Evolutionary conservation across 2,329 filamentous ascomycete species (phyloP).

Genomic region (Leptosphaerulina australis): DNA sequence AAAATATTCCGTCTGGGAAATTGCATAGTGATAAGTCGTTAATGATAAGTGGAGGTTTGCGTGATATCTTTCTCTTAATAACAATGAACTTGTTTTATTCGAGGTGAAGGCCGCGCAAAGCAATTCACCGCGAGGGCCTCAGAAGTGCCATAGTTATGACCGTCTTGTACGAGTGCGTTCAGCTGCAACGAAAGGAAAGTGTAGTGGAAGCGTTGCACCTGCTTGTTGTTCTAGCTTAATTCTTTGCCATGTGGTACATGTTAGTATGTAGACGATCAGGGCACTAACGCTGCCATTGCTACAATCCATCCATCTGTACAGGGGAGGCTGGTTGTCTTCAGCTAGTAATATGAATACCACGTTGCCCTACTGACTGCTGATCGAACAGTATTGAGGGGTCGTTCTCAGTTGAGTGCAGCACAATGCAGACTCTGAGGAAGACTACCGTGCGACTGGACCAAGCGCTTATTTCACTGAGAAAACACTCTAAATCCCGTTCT

Average conservation of each 20-base stretch:
- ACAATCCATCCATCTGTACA: no score
- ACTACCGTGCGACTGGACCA: no score
- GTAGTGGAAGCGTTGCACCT: neutral
- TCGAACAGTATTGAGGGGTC: no score
- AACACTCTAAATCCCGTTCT: no score
- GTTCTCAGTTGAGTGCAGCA: no score
- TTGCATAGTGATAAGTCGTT: neutral
- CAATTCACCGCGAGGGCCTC: neutral
- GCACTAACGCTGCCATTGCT: no score
- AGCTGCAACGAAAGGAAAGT: neutral
- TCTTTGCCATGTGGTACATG: neutral
- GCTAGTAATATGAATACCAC: no score
- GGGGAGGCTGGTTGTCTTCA: no score
- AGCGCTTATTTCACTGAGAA: no score
- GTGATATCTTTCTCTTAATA: neutral
- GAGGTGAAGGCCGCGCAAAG: neutral
- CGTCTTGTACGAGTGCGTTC: neutral
- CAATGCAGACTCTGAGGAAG: no score
- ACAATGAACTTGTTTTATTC: neutral
- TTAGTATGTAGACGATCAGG: neutral
- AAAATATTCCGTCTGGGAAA: neutral
- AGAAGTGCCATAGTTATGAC: neutral
- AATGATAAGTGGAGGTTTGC: neutral
- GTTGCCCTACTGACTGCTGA: no score
- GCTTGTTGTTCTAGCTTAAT: neutral